Base-by-base conservation (phyloP, 257 asterid genomes). In the Salvia rosmarinus region DNA sequence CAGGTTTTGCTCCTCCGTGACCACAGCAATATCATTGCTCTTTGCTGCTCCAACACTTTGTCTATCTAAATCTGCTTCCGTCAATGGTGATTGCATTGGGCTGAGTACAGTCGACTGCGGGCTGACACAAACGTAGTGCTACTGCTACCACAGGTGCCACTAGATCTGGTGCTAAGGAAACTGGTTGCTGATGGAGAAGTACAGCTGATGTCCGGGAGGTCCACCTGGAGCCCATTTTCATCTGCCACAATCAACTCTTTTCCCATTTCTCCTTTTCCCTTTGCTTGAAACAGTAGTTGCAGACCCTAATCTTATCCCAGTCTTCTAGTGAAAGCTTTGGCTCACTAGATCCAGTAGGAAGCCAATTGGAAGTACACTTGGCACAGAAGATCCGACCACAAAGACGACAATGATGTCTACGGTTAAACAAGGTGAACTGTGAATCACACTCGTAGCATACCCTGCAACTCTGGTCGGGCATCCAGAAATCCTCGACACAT, bases 391-490 rank as follows among this genome's bases (percentile, higher is more conserved):
- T 85, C 19, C 96, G 75, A 39, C 97, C 99, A 59, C 99, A 94
- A 57, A 81, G 87, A 30, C 99, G 89, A 85, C 99, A 94, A 61
- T 94, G 99, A 79, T 94, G 99, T 82, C 97, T 91, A 47, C 99
- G 85, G 78, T 94, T 91, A 65, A 91, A 83, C 81, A 89, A 83
- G 4, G 91, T 86, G 84, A 94, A 94, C 51, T 84, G 88, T 1
- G 93, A 76, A 84, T 94, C 99, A 82, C 99, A 94, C 66, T 94
- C 97, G 74, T 94, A 94, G 85, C 99, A 94, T 42, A 94, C 97
- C 85, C 86, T 83, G 86, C 99, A 94, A 68, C 96, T 94, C 81
- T 86, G 80, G 75, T 94, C 99, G 73, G 97, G 99, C 97, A 94
- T 94, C 99, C 99, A 94, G 75, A 94, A 94, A 79, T 91, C 99